phyloP scores from a whole-genome alignment of 345 rosid genomes.

The Limnanthes douglasii region DNA sequence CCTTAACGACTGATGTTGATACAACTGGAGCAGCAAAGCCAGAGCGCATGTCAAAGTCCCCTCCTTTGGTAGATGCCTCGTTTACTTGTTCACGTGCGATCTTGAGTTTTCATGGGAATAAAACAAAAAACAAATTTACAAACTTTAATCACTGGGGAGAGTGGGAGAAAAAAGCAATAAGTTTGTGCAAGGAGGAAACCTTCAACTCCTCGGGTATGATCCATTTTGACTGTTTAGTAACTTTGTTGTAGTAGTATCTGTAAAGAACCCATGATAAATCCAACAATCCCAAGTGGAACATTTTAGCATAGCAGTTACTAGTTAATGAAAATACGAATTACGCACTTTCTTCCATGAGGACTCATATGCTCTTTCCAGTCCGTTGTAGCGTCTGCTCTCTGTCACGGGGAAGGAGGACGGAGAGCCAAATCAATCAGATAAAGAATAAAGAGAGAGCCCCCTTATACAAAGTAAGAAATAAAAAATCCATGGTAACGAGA shows the following conservation, averaged over 20 bases:
- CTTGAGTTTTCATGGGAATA: conserved; percentile 24
- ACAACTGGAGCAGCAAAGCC: conserved; percentile 12
- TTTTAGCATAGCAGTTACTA: conserved; percentile 1
- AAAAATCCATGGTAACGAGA: too few species aligned
- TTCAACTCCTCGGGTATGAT: conserved; percentile 76
- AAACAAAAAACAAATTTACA: conserved; percentile 2
- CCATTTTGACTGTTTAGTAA: conserved; percentile 86
- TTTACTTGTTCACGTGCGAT: conserved; percentile 70
- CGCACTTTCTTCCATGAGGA: conserved; percentile 89
- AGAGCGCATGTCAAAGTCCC: conserved; percentile 18
- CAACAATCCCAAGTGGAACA: conserved; percentile 9
- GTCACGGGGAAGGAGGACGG: conserved; percentile 15
- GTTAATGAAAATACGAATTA: conserved; percentile 5
- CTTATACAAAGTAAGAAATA: too few species aligned
- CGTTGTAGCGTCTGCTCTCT: conserved; percentile 90
- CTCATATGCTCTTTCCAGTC: conserved; percentile 93
- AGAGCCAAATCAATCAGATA: too few species aligned
- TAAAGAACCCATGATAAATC: conserved; percentile 11
- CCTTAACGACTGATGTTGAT: conserved; percentile 15
- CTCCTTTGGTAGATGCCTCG: conserved; percentile 19
- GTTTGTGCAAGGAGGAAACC: conserved; percentile 25
- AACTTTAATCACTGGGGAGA: too few species aligned
- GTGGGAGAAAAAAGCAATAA: conserved; percentile 3
- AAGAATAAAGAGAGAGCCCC: too few species aligned
- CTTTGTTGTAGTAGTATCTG: conserved; percentile 83